phyloP scores from a whole-genome alignment of 2,329 filamentous ascomycete genomes.

The Xylariaceae sp. region DNA sequence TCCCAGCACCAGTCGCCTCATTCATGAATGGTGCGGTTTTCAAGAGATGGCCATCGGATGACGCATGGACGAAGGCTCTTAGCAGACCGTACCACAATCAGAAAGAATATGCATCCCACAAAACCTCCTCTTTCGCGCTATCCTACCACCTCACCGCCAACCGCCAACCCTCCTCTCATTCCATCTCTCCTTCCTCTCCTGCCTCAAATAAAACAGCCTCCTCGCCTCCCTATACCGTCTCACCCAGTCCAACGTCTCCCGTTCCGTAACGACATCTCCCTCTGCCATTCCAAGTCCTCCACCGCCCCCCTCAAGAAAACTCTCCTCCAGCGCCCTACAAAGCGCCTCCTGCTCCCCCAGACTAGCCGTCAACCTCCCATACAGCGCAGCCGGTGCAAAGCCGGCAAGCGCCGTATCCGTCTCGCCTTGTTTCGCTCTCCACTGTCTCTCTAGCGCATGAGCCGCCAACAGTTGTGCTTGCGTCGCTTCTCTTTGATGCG shows the following conservation, averaged over 20 bases:
- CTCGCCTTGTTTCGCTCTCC: conserved; percentile 81
- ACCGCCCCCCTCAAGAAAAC: conserved; percentile 67
- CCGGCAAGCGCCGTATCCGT: conserved; percentile 82
- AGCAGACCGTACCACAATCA: too few relatives aligned
- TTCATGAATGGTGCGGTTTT: too few relatives aligned
- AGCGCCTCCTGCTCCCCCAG: conserved; percentile 79
- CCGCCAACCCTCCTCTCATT: conserved; percentile 93
- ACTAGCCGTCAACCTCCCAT: conserved; percentile 72
- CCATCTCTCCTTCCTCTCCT: conserved; percentile 89
- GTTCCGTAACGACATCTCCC: conserved; percentile 61
- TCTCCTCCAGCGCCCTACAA: conserved; percentile 83
- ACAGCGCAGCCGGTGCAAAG: conserved; percentile 82
- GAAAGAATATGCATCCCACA: too few relatives aligned
- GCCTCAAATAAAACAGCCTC: conserved; percentile 71
- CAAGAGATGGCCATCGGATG: too few relatives aligned
- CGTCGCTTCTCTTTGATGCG: conserved; percentile 62
- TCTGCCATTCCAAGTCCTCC: conserved; percentile 20
- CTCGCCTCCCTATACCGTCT: conserved; percentile 75
- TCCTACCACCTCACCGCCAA: conserved; percentile 62
- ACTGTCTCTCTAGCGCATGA: conserved; percentile 86
- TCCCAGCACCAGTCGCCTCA: too few relatives aligned
- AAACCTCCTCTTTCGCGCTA: too few relatives aligned
- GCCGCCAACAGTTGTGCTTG: conserved; percentile 80
- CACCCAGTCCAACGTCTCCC: conserved; percentile 83
- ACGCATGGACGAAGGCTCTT: too few relatives aligned